Conservation (phyloP, 768 basidiomycete genomes). For the Trametes maxima region DNA sequence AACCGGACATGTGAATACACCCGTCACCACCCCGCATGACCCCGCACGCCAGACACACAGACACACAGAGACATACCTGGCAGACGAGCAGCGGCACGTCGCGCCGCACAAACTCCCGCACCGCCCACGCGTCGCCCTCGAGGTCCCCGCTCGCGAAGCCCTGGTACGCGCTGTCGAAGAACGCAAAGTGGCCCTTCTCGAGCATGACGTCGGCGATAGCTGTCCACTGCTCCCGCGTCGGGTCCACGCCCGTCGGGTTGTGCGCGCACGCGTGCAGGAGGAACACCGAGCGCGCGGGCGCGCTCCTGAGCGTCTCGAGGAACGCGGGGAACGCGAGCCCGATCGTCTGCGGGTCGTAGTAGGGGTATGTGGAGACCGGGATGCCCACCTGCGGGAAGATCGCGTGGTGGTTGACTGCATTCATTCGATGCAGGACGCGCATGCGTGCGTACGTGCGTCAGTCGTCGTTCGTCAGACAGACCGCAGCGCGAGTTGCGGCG, state of each 20-base stretch:
- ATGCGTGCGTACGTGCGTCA: constrained; percentile 2
- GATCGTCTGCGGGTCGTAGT: constrained; percentile 90
- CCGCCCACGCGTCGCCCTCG: constrained; percentile 90
- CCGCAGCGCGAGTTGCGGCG: not conserved
- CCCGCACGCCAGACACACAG: not conserved
- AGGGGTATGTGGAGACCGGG: constrained; percentile 85
- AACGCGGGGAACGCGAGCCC: constrained; percentile 81
- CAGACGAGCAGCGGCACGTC: constrained; percentile 82
- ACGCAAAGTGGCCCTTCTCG: constrained; percentile 77
- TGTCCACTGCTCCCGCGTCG: constrained; percentile 85
- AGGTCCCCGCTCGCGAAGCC: constrained; percentile 94
- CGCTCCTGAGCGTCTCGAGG: constrained; percentile 56
- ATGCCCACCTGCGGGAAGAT: constrained; percentile 92
- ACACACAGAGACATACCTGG: constrained; percentile 57
- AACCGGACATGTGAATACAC: not conserved
- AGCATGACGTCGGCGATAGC: constrained; percentile 72
- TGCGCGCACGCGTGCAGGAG: constrained; percentile 94
- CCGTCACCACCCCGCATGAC: not conserved
- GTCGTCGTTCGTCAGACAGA: constrained; percentile 3
- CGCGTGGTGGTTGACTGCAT: constrained; percentile 83
- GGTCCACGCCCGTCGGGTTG: constrained; percentile 97
- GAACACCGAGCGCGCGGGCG: constrained; percentile 80
- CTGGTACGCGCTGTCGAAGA: constrained; percentile 97
- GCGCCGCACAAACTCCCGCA: constrained; percentile 80
- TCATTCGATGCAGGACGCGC: no score